Evolutionary conservation across 495 filamentous ascomycete species (phyloP).

Genomic region (Lasiosphaeris hirsuta): DNA sequence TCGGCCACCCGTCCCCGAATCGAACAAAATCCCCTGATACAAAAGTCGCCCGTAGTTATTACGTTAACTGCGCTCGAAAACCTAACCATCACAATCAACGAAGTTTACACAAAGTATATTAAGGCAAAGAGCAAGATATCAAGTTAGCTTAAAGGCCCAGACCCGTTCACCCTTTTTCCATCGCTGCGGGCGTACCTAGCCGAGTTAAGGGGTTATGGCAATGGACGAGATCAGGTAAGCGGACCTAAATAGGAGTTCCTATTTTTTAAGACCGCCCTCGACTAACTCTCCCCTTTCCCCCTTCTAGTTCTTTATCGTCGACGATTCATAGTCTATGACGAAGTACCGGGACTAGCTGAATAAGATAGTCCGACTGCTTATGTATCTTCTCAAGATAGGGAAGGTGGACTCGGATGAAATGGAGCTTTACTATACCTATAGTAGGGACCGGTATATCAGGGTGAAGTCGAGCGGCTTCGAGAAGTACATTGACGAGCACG

Average conservation of each 20-base stretch:
- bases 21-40: too few species aligned
- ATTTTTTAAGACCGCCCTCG: too few species aligned
- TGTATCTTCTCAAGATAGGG: background rate
- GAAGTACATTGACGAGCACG: background rate
- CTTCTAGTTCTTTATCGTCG: constrained; percentile 1
- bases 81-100: background rate
- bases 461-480: background rate
- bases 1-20: too few species aligned
- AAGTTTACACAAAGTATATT: background rate
- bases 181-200: background rate
- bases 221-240: constrained; percentile 6
- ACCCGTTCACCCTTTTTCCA: background rate
- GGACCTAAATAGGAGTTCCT: too few species aligned
- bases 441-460: background rate
- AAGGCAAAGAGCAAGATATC: background rate
- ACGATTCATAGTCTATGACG: background rate
- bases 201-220: background rate
- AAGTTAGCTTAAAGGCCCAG: background rate
- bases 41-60: too few species aligned
- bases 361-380: constrained; percentile 1
- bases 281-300: background rate
- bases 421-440: constrained; percentile 1
- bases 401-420: constrained; percentile 7
- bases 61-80: too few species aligned
- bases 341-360: background rate